Conservation (phyloP, 2,329 filamentous ascomycete genomes). For the Fusarium globosum region DNA sequence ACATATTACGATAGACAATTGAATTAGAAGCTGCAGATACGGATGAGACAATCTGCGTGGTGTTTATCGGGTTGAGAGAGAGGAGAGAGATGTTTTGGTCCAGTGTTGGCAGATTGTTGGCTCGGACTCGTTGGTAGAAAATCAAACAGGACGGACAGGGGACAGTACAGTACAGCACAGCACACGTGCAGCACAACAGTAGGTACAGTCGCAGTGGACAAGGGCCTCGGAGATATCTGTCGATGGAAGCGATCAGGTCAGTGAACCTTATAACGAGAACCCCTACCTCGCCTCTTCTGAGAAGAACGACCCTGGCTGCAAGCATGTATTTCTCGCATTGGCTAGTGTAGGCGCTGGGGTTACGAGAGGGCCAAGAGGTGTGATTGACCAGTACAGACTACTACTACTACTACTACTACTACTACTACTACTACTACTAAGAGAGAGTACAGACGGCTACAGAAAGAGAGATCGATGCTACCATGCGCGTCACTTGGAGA, state of each 20-base stretch:
- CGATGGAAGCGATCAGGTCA: background rate
- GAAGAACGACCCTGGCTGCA: background rate
- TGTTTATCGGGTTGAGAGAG: background rate
- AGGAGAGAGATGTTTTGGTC: background rate
- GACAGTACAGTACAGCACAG: background rate
- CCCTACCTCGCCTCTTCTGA: background rate
- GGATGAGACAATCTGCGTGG: background rate
- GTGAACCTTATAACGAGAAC: background rate
- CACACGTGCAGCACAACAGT: background rate
- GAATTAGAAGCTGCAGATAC: background rate
- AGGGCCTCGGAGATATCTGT: background rate
- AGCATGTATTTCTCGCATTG: conserved; percentile 15
- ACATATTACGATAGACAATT: background rate
- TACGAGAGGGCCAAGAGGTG: background rate
- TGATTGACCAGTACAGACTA: background rate
- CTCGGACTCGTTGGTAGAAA: conserved; percentile 10
- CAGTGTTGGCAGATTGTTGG: background rate
- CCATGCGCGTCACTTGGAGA: conserved; percentile 5
- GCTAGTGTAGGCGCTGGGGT: background rate
- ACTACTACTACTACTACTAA: background rate
- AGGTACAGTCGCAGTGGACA: background rate
- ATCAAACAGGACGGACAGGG: conserved; percentile 6
- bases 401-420: background rate
- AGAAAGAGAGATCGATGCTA: conserved; percentile 16
- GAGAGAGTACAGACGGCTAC: background rate